Conservation (phyloP, 2,329 filamentous ascomycete genomes). For the Drechslerella coelobrocha region DNA sequence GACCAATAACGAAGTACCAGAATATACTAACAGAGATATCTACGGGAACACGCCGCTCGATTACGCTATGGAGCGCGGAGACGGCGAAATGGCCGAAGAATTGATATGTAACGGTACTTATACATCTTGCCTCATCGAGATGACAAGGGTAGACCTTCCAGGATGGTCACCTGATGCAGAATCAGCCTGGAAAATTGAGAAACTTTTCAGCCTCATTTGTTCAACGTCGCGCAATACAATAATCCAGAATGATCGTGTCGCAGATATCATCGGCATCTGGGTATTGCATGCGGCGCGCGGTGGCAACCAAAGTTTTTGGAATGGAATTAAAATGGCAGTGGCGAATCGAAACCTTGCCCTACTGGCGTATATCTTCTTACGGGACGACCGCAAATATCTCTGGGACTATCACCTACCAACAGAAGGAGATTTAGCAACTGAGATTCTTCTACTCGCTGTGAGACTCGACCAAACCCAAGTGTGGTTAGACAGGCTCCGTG, state of each 20-base stretch:
- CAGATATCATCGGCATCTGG: too few relatives aligned
- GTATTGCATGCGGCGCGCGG: too few relatives aligned
- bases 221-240: background rate
- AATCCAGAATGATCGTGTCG: too few relatives aligned
- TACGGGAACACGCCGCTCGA: conserved; percentile 28
- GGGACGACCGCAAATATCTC: too few relatives aligned
- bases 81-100: background rate
- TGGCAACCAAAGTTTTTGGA: conserved; percentile 7
- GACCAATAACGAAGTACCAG: background rate
- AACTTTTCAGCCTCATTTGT: conserved; percentile 15
- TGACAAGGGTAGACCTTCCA: too few relatives aligned
- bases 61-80: conserved; percentile 16
- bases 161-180: conserved; percentile 10
- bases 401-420: background rate
- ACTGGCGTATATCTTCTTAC: too few relatives aligned
- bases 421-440: background rate
- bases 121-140: too few relatives aligned
- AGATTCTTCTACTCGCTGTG: background rate
- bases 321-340: conserved; percentile 4
- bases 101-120: background rate
- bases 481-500: too few relatives aligned
- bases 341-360: background rate
- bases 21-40: conserved; percentile 5
- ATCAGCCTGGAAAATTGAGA: conserved; percentile 12
- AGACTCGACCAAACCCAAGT: background rate